phyloP scores from a whole-genome alignment of 2,329 filamentous ascomycete species.

The Neopestalotiopsis rosae region DNA sequence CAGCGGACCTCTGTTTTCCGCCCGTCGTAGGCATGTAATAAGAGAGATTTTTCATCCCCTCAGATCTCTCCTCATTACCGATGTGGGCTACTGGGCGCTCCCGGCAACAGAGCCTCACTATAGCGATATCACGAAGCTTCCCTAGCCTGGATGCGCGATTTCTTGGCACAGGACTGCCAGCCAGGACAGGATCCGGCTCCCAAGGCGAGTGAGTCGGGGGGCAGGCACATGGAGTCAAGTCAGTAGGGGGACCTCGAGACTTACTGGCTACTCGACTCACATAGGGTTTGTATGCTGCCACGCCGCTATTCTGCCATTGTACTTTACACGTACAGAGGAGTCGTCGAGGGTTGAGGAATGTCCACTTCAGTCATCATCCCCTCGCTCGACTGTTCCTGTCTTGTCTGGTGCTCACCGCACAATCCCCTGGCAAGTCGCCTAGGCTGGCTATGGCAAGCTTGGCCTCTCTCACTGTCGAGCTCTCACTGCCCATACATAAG shows the following conservation, averaged over 20 bases:
- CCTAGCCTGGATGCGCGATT: conserved; percentile 13
- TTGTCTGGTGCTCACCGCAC: conserved; percentile 5
- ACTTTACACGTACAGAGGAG: not conserved
- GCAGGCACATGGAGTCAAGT: not conserved
- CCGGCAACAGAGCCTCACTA: not conserved
- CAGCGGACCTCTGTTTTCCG: not conserved
- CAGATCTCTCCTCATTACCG: not conserved
- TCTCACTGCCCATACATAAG: not conserved
- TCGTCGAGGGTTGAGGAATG: not conserved
- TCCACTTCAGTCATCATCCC: not conserved
- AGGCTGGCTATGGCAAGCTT: too few relatives aligned
- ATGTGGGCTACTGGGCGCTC: not conserved
- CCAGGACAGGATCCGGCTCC: not conserved
- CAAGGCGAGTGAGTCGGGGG: too few relatives aligned
- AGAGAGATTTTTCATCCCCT: conserved; percentile 1
- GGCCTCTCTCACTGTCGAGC: too few relatives aligned
- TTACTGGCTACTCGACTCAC: not conserved
- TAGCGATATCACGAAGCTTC: conserved; percentile 3
- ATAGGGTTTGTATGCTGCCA: not conserved
- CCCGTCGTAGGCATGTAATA: not conserved
- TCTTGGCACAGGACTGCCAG: not conserved
- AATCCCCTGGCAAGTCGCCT: not conserved
- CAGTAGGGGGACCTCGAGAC: not conserved
- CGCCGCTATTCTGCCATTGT: not conserved
- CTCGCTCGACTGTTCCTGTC: too few relatives aligned